These are phyloP conservation scores for Coniella lustricola DNA, from an alignment of 2,329 filamentous ascomycete genomes.

Conservation along the genomic window DNA sequence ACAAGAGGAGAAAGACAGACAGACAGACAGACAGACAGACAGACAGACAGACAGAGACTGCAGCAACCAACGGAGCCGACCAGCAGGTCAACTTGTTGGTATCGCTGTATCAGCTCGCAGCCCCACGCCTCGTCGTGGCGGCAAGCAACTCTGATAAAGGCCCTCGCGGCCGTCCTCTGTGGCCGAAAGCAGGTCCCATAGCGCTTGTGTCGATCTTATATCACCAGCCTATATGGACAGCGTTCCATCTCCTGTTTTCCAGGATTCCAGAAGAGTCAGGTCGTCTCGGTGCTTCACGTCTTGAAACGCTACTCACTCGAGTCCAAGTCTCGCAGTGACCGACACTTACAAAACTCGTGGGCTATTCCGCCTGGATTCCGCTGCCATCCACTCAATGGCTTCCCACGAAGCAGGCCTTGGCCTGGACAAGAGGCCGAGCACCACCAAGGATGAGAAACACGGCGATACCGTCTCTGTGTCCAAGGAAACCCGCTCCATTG, in stretches of 20 bases:
- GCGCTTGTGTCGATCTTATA: too few species aligned
- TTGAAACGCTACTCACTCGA: too few species aligned
- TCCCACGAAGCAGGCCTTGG: neutral
- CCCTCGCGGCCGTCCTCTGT: neutral
- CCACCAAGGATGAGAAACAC: conserved; percentile 7
- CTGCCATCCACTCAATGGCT: conserved; percentile 3
- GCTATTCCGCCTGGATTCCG: neutral
- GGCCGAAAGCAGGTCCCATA: too few species aligned
- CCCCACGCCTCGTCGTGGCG: neutral
- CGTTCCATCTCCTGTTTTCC: neutral
- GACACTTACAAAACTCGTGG: too few species aligned
- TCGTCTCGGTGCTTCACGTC: too few species aligned
- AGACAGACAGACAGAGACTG: too few species aligned
- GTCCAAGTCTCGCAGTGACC: too few species aligned
- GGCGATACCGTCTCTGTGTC: conserved; percentile 13
- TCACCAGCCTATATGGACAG: neutral
- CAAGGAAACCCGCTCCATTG: conserved; percentile 8
- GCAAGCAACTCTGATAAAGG: conserved; percentile 7
- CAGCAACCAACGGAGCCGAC: too few species aligned
- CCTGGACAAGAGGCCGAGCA: conserved; percentile 6
- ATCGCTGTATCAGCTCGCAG: neutral
- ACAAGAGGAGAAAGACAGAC: too few species aligned
- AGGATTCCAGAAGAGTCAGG: neutral
- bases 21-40: too few species aligned
- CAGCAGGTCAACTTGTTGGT: neutral